Evolutionary conservation across 2,329 filamentous ascomycete species (phyloP), one percentile per base, ranked within the genome.

Genomic region (Penicillium nordicum): DNA sequence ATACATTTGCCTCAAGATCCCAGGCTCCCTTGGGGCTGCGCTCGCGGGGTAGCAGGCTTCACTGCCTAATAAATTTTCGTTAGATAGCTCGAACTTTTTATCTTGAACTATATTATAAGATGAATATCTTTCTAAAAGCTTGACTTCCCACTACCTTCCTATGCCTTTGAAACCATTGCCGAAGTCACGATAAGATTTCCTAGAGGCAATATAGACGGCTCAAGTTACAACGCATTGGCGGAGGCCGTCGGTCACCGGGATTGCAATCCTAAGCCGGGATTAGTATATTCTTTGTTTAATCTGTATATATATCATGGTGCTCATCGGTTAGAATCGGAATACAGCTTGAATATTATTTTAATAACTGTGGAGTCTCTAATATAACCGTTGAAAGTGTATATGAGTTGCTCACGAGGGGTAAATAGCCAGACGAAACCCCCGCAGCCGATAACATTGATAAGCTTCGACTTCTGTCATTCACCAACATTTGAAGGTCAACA

Each of bases 371-470:
- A 9, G 5, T 6, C 27, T 23, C n/a, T 42, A 11, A 16, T 50
- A 16, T 10, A 27, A 29, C n/a, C 2, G 1, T 34, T n/a, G 21
- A 43, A 30, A n/a, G 37, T 42, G 27, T 46, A n/a, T 23, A 16
- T 11, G 21, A 47, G 36, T 30, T 42, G 47, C 36, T 10, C 1
- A 29, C 18, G 37, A 32, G 37, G 37, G 37, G 48, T 30, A 32
- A 27, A 36, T 42, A 32, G 36, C 16, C 25, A 27, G 37, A 21
- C 29, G 29, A 48, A 48, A 46, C 18, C 53, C 53, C 53, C 43
- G 57, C 51, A 44, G 53, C 34, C 23, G 53, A 57, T 57, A 51
- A 58, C 54, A 43, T 32, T 14, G 57, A 58, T 58, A 56, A 56
- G 53, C 57, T 47, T 43, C 43, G 29, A 57, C 45, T 46, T 57